Conservation (phyloP, 768 basidiomycete genomes). For the Kwoniella bestiolae region DNA sequence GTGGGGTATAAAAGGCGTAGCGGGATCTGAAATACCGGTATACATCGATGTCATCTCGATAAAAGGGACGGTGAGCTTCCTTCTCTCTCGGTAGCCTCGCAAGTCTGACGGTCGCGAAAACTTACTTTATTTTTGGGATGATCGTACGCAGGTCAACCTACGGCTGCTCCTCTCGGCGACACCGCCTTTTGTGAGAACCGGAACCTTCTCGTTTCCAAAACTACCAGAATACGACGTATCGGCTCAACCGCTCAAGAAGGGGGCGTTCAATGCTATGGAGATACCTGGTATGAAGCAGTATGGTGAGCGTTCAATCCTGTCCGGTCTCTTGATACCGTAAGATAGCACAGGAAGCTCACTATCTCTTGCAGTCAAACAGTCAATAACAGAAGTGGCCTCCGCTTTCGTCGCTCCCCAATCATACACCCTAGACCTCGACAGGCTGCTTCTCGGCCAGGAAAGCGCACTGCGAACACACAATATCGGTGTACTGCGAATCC, state of each 20-base stretch:
- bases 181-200: conserved; percentile 56
- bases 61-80: conserved; percentile 49
- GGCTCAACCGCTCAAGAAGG: conserved; percentile 53
- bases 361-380: conserved; percentile 37
- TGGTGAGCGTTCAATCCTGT: conserved; percentile 43
- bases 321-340: too few relatives aligned
- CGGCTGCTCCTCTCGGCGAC: conserved; percentile 55
- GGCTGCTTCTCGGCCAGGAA: conserved; percentile 55
- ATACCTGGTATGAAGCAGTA: conserved; percentile 55
- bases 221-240: conserved; percentile 57
- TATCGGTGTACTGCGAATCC: conserved; percentile 55
- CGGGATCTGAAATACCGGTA: conserved; percentile 54
- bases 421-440: conserved; percentile 56
- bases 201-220: conserved; percentile 52
- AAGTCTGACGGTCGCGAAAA: too few relatives aligned
- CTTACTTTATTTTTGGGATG: too few relatives aligned
- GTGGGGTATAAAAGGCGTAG: conserved; percentile 55
- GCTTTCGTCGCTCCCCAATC: conserved; percentile 55
- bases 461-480: conserved; percentile 43
- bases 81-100: too few relatives aligned
- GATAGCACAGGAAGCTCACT: background rate
- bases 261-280: conserved; percentile 55
- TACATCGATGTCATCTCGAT: conserved; percentile 56
- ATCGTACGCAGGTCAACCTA: conserved; percentile 41
- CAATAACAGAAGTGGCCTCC: conserved; percentile 51